Conservation (phyloP, 257 asterid species). For the Paulownia fortunei region DNA sequence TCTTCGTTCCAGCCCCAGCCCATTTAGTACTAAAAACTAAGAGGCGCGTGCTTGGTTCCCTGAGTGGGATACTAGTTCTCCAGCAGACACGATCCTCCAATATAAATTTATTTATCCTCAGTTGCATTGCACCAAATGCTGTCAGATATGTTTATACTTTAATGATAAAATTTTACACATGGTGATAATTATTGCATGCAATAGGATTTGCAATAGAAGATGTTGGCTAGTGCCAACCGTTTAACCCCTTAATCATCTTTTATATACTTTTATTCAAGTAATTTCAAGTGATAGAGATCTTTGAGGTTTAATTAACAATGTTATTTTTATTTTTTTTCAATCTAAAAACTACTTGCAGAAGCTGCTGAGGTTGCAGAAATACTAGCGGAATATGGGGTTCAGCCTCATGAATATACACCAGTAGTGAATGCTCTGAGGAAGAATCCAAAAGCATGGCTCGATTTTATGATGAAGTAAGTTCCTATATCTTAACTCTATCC, state of each 20-base stretch:
- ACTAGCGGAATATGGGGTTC: constrained; percentile 75
- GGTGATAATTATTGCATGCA: too few relatives aligned
- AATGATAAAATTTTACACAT: too few relatives aligned
- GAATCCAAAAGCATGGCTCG: constrained; percentile 96
- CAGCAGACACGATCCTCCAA: too few relatives aligned
- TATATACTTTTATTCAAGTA: not conserved
- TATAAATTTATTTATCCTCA: too few relatives aligned
- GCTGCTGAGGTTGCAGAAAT: constrained; percentile 99
- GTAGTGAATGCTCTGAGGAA: constrained; percentile 88
- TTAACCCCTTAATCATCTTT: too few relatives aligned
- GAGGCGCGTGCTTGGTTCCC: too few relatives aligned
- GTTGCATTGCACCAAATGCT: too few relatives aligned
- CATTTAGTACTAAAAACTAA: too few relatives aligned
- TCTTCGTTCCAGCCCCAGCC: not conserved
- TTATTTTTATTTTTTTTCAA: not conserved
- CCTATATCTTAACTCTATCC: not conserved
- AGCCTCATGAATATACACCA: constrained; percentile 78
- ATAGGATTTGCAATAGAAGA: too few relatives aligned
- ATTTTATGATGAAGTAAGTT: constrained; percentile 95
- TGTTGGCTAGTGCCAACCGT: too few relatives aligned
- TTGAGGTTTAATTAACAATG: not conserved
- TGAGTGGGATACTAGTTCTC: too few relatives aligned
- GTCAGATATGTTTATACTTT: too few relatives aligned
- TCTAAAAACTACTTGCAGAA: constrained; percentile 53
- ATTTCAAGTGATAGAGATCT: not conserved